Conservation (phyloP, 2,329 filamentous ascomycete genomes). For the Triangularia verruculosa region DNA sequence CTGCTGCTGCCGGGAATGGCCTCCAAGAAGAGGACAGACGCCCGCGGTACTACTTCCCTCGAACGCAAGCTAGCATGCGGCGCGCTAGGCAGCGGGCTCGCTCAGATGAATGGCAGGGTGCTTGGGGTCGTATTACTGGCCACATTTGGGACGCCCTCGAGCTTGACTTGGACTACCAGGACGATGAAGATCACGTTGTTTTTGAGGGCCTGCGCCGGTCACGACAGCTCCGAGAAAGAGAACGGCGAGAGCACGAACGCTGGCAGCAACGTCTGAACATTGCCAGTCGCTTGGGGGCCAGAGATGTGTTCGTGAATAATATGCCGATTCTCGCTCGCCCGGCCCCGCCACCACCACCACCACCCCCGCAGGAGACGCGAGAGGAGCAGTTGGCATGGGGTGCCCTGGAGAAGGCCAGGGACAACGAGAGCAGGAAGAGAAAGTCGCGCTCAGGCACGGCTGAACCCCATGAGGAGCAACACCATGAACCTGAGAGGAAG, state of each 20-base stretch:
- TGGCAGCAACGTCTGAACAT: slow-evolving; percentile 85
- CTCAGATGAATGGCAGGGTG: slow-evolving; percentile 82
- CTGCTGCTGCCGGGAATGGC: background rate
- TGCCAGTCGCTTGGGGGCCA: slow-evolving; percentile 74
- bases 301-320: slow-evolving; percentile 66
- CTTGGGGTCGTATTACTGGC: slow-evolving; percentile 67
- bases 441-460: slow-evolving; percentile 68
- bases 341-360: slow-evolving; percentile 48
- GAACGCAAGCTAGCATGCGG: slow-evolving; percentile 58
- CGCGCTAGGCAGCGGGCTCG: slow-evolving; percentile 60
- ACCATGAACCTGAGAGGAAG: slow-evolving; percentile 73
- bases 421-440: slow-evolving; percentile 70
- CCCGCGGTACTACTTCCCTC: slow-evolving; percentile 42
- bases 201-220: slow-evolving; percentile 53
- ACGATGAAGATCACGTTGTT: slow-evolving; percentile 61
- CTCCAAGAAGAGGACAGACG: background rate
- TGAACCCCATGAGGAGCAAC: slow-evolving; percentile 66
- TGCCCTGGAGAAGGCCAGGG: slow-evolving; percentile 79
- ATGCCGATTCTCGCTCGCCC: slow-evolving; percentile 58
- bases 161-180: slow-evolving; percentile 81
- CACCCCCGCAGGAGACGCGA: slow-evolving; percentile 59
- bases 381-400: slow-evolving; percentile 88
- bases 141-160: slow-evolving; percentile 65
- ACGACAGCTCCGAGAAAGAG: slow-evolving; percentile 51
- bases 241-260: slow-evolving; percentile 58